A percentile compares a stretch with the other conserved stretches of the same genome.
phyloP scores from a whole-genome alignment of 1,284 basidiomycete genomes.

The Veloporphyrellus conicus region DNA sequence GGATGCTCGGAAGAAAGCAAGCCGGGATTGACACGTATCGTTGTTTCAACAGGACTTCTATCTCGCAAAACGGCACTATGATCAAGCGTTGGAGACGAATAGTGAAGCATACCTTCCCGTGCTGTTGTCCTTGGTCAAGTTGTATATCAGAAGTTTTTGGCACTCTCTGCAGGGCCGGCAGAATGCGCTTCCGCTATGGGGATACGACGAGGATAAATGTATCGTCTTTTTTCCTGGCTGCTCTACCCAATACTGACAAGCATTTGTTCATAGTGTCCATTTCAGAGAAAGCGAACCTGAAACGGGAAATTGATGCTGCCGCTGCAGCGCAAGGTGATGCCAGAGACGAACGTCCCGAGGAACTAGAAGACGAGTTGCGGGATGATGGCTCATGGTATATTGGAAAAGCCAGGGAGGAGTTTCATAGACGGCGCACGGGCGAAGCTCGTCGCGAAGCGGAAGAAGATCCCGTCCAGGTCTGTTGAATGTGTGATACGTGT shows the following conservation, averaged over 20 bases:
- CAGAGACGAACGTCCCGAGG: conserved; percentile 28
- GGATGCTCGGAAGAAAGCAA: background rate
- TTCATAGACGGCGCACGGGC: conserved; percentile 49
- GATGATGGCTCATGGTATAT: conserved; percentile 72
- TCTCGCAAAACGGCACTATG: conserved; percentile 95
- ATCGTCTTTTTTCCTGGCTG: background rate
- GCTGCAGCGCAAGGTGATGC: conserved; percentile 19
- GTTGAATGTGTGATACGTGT: background rate
- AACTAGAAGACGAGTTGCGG: conserved; percentile 28
- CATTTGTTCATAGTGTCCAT: conserved; percentile 23
- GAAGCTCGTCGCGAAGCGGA: conserved; percentile 46
- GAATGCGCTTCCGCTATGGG: conserved; percentile 62
- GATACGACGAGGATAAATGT: conserved; percentile 48
- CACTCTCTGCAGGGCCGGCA: conserved; percentile 68
- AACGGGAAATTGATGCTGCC: conserved; percentile 27
- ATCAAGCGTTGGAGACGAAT: conserved; percentile 83
- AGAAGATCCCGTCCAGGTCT: conserved; percentile 68
- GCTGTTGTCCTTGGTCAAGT: conserved; percentile 72
- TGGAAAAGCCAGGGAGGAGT: conserved; percentile 74
- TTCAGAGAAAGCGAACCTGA: conserved; percentile 17
- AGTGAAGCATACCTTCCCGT: conserved; percentile 87
- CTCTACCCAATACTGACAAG: conserved; percentile 8
- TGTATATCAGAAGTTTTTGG: conserved; percentile 84
- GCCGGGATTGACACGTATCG: background rate
- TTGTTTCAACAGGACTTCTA: conserved; percentile 78